Evolutionary conservation across 164 flowering plant species (phyloP), one percentile per base, ranked within the genome.

Genomic region (Dillenia suffruticosa): DNA sequence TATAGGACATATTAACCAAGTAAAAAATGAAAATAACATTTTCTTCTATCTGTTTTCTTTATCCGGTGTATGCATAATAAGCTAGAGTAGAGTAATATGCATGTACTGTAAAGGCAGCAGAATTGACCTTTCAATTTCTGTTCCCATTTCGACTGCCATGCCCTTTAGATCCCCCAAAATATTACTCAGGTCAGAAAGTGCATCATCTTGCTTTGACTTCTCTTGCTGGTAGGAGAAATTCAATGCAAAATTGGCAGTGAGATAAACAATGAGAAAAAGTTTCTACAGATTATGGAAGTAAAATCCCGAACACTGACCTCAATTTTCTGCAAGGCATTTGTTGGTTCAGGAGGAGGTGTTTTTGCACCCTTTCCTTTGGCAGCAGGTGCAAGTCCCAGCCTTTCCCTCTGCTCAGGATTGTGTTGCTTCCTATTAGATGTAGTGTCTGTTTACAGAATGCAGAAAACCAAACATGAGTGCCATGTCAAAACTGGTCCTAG

Each of bases 91-190:
- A 5, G 6, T 32, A 5, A 26, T 32, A 32, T 32, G 40, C 40
- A 32, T 32, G 40, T 32, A 5, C 40, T 32, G 7, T 19, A 48
- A 53, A 54, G 13, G 15, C 12, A 54, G 50, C 12, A n/a, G 2
- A n/a, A 59, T 76, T 65, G 47, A 90, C 95, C 84, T 79, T 54
- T 85, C 84, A 54, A 88, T 62, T 70, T 90, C 97, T 43, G 79
- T 54, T 61, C 95, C 97, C 97, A 90, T 90, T 69, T 88, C 92
- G 17, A 74, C 64, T 2, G 97, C 97, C 97, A 90, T 90, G 56
- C 58, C 64, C 85, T 88, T 90, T 60, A 90, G 76, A 51, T 90
- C 92, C 46, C 83, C 89, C 74, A 90, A 73, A 12, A 90, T 74
- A 53, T 82, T 68, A 65, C 95, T 90, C 40, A 90, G 68, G 51